Evolutionary conservation across 1,284 basidiomycete species (phyloP).

Genomic region (Boletellus deceptivus): DNA sequence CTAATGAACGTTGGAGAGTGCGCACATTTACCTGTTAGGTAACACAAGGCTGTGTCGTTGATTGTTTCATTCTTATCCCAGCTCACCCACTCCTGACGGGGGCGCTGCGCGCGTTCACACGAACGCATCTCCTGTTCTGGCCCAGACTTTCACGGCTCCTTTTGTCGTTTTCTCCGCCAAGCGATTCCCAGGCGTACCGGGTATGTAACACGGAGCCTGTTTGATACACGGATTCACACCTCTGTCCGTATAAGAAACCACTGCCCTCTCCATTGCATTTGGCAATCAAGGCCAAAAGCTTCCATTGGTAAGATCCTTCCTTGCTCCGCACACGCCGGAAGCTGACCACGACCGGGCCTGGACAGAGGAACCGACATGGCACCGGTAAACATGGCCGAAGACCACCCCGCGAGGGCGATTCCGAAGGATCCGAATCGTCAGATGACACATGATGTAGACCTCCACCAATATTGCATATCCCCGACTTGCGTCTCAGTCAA

Average conservation of each 20-base stretch:
- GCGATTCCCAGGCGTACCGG: constrained; percentile 89
- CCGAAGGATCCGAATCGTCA: constrained; percentile 48
- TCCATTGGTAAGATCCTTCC: constrained; percentile 61
- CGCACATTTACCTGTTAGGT: constrained; percentile 36
- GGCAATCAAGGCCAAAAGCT: constrained; percentile 90
- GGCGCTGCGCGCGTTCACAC: constrained; percentile 65
- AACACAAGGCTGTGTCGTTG: constrained; percentile 21
- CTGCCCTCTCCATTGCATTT: constrained; percentile 86
- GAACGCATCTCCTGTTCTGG: constrained; percentile 68
- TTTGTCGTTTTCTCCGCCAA: constrained; percentile 93
- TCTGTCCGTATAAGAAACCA: constrained; percentile 59
- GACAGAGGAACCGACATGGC: constrained; percentile 67
- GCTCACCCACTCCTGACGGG: constrained; percentile 68
- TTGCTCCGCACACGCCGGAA: constrained; percentile 23
- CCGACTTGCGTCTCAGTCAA: constrained; percentile 11
- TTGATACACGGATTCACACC: constrained; percentile 9
- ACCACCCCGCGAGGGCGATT: constrained; percentile 47
- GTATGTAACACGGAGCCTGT: constrained; percentile 43
- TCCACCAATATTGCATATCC: constrained; percentile 9
- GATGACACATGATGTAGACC: constrained; percentile 34
- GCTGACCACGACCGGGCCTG: constrained; percentile 22
- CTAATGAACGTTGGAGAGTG: constrained; percentile 85
- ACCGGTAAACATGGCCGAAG: constrained; percentile 54
- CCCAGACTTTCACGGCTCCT: constrained; percentile 81
- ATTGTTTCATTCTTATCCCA: constrained; percentile 35